Evolutionary conservation across 2,329 filamentous ascomycete genomes (phyloP).

Genomic region (Fusarium newnesense): DNA sequence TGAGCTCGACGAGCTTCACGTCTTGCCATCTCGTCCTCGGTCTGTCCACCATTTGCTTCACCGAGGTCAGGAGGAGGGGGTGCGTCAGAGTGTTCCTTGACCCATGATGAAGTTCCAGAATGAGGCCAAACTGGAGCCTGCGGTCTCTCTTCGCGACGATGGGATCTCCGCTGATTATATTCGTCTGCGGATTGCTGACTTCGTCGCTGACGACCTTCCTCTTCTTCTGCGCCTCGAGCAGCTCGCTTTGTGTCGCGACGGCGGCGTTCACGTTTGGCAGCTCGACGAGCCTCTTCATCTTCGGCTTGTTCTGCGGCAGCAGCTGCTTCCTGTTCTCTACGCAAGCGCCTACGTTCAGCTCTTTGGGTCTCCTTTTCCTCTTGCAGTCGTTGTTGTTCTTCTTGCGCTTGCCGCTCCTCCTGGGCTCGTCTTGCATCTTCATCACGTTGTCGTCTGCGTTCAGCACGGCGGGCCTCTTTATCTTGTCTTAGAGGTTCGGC

Average conservation of each 20-base stretch:
- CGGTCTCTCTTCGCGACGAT: constrained; percentile 48
- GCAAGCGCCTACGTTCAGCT: constrained; percentile 60
- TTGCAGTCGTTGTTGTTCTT: constrained; percentile 59
- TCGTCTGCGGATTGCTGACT: constrained; percentile 54
- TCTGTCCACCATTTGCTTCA: constrained; percentile 49
- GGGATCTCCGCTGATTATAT: constrained; percentile 56
- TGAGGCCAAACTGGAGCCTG: constrained; percentile 64
- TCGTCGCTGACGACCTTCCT: constrained; percentile 47
- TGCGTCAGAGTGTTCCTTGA: constrained; percentile 71
- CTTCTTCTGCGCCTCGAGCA: constrained; percentile 53
- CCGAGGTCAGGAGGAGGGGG: constrained; percentile 63
- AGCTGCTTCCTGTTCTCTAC: constrained; percentile 60
- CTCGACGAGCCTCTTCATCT: constrained; percentile 58
- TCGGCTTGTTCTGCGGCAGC: constrained; percentile 53
- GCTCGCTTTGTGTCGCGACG: constrained; percentile 63
- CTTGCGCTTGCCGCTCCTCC: constrained; percentile 61
- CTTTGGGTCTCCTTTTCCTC: constrained; percentile 66
- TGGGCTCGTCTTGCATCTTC: constrained; percentile 39
- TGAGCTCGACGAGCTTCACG: constrained; percentile 60
- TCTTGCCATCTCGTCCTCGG: constrained; percentile 60
- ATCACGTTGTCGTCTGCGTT: constrained; percentile 54
- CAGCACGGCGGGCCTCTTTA: constrained; percentile 66
- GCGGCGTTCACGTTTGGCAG: constrained; percentile 62
- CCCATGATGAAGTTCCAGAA: constrained; percentile 73
- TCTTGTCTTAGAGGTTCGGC: constrained; percentile 56